Base-by-base conservation (phyloP, 331 rosid genomes). In the Quercus lobata region DNA sequence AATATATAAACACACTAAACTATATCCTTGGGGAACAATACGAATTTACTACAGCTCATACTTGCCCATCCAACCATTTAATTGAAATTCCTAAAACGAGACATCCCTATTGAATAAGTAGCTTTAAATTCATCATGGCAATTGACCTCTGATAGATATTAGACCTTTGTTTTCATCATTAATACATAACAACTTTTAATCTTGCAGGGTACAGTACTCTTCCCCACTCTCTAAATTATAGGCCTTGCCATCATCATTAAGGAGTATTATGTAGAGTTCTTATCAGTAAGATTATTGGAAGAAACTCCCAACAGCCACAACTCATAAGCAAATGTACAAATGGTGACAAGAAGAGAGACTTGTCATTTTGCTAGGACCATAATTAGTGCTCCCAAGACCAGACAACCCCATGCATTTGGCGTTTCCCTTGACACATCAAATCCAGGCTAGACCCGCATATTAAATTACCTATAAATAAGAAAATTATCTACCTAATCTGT, bases 391-490 rank as follows among this genome's bases (percentile, higher is more conserved):
- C 66, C 37, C 7, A 17, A 63, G 21, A 63, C 44, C 52, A 74
- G 65, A 60, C 52, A 74, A 70, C 55, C 72, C 75, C 65, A 63
- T 83, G 54, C 69, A 85, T 76, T 84, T 79, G 87, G 79, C 83
- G 77, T 84, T 83, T 83, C 52, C 22, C 68, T 71, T 74, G 69
- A 74, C 30, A 57, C 80, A 21, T 79, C 73, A 87, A 71, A 80
- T 77, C 80, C 88, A 77, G 80, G 81, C 84, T 53, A 77, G 87
- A 73, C 87, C 86, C 89, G 82, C 87, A 25, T 65, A 60, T 63
- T 77, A 71, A 81, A 63, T 75, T 56, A 54, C 25, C 65, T 34
- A 25, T 77, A 41, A 54, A 77, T 46, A 56, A 30, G 25, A 69
- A 68, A 22, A 37, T 5, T 58, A 6, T 54, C 37, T 69, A 77